These are phyloP conservation scores for Malassezia pachydermatis DNA, from an alignment of 1,284 basidiomycete species.

Conservation along the genomic window DNA sequence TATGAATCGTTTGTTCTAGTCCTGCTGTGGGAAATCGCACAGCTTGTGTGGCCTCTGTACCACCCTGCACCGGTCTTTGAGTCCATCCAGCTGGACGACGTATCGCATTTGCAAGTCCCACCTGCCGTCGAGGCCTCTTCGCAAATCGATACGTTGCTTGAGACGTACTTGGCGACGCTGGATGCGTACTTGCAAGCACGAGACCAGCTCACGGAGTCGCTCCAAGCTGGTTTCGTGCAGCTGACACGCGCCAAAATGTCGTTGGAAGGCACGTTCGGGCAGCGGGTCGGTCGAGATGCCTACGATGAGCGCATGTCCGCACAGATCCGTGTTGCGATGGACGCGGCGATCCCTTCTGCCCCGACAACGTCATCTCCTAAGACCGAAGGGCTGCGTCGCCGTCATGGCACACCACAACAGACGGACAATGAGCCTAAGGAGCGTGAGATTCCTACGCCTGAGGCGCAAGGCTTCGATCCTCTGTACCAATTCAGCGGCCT, in stretches of 20 bases:
- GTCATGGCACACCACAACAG: not conserved
- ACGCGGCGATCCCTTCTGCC: not conserved
- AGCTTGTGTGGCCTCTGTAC: conserved; percentile 4
- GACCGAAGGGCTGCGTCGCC: not conserved
- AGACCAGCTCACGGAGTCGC: not conserved
- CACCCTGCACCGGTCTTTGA: not conserved
- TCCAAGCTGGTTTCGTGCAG: conserved; percentile 21
- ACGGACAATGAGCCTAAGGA: too few species aligned
- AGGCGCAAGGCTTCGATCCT: conserved; percentile 7
- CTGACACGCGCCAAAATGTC: conserved; percentile 30
- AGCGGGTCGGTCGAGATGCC: conserved; percentile 21
- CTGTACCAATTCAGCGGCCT: conserved; percentile 27
- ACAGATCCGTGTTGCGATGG: conserved; percentile 1
- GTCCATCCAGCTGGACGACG: not conserved
- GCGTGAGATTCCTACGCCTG: not conserved
- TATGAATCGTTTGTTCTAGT: conserved; percentile 23
- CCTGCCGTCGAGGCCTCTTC: not conserved
- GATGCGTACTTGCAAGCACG: conserved; percentile 23
- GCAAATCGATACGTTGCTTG: conserved; percentile 15
- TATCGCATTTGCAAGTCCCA: not conserved
- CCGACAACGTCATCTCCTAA: not conserved
- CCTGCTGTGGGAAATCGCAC: conserved; percentile 14
- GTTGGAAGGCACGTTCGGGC: conserved; percentile 17
- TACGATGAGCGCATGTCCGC: conserved; percentile 25
- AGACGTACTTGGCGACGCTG: conserved; percentile 24